These are phyloP conservation scores for Arctium minus DNA, from an alignment of 129 eudicot genomes.

Conservation along the genomic window DNA sequence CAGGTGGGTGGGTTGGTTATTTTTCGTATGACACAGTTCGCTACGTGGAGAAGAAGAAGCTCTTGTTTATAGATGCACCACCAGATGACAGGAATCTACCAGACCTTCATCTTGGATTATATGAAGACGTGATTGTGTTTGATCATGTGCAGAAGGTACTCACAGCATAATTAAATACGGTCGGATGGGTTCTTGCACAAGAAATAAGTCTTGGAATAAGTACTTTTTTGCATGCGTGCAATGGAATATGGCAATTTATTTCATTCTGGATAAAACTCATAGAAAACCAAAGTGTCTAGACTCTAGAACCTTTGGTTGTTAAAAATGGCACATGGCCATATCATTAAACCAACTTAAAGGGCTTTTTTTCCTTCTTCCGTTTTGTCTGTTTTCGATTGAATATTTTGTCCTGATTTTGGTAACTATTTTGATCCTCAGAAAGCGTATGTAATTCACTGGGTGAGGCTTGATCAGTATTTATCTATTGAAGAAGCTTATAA, in stretches of 20 bases:
- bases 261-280: not conserved
- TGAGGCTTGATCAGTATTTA: constrained; percentile 61
- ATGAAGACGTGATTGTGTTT: constrained; percentile 82
- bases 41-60: constrained; percentile 65
- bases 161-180: not conserved
- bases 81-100: constrained; percentile 74
- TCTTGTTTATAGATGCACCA: constrained; percentile 70
- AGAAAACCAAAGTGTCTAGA: not conserved
- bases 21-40: constrained; percentile 94
- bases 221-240: not conserved
- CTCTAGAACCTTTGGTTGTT: not conserved
- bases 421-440: constrained; percentile 42
- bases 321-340: no score
- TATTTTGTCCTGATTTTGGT: not conserved
- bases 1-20: constrained; percentile 99
- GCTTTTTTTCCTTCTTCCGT: not conserved
- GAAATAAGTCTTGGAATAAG: not conserved
- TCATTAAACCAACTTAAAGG: not conserved
- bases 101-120: constrained; percentile 83
- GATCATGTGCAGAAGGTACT: constrained; percentile 96
- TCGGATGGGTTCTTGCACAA: constrained; percentile 15
- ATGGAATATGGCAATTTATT: not conserved
- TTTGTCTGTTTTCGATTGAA: not conserved
- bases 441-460: constrained; percentile 90
- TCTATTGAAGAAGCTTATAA: constrained; percentile 63